Evolutionary conservation across 371 early-diverging fungal species (phyloP).

Genomic region (Syncephalastrum sp.): DNA sequence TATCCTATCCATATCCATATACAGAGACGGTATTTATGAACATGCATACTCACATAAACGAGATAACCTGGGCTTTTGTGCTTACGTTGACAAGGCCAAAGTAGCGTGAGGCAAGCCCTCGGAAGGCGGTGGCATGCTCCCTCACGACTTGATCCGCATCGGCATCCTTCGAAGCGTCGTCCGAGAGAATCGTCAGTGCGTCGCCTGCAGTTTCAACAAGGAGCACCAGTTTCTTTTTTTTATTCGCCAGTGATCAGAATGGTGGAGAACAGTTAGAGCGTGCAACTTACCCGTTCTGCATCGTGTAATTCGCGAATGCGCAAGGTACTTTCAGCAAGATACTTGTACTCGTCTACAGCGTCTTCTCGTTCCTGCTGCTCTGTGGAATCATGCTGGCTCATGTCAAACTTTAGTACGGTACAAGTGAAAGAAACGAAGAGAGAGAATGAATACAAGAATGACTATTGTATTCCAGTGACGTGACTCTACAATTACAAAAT

Average conservation of each 20-base stretch:
- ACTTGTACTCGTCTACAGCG: background rate
- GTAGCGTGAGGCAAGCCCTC: conserved; percentile 32
- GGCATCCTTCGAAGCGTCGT: conserved; percentile 29
- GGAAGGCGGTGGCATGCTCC: conserved; percentile 26
- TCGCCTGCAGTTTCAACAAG: conserved; percentile 45
- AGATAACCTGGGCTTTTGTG: background rate
- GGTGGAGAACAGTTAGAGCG: background rate
- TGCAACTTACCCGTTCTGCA: conserved; percentile 34
- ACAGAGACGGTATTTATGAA: background rate
- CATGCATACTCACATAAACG: no score
- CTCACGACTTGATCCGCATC: conserved; percentile 28
- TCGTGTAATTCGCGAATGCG: conserved; percentile 42
- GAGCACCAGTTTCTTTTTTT: conserved; percentile 37
- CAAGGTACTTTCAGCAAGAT: conserved; percentile 39
- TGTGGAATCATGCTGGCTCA: background rate
- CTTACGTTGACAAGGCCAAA: conserved; percentile 45
- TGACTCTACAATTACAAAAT: no score
- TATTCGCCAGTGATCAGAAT: background rate
- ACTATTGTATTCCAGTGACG: background rate
- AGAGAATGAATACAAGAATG: background rate
- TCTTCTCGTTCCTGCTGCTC: background rate
- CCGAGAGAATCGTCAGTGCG: conserved; percentile 33
- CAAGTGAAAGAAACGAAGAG: background rate
- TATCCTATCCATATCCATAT: conserved; percentile 26
- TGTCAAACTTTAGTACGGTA: background rate